Base-by-base conservation (phyloP, 2,329 filamentous ascomycete species). In the Aspergillus felis region DNA sequence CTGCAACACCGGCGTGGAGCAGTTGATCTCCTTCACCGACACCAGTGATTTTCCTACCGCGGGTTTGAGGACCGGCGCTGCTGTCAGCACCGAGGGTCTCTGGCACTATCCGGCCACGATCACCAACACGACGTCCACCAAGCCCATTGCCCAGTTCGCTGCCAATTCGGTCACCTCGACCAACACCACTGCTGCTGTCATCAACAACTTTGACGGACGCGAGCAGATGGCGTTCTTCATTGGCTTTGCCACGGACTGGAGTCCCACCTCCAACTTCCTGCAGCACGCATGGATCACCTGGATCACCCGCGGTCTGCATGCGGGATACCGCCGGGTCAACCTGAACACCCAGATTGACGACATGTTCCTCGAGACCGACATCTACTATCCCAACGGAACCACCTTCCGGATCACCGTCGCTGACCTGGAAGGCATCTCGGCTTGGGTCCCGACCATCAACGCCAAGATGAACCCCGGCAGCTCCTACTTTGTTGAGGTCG, bases 201-300 rank as follows among this genome's bases (percentile, higher is more conserved):
- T 87, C 67, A 86, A 86, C 67, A 79, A 80, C 57, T 81, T 84
- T 61, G 75, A 75, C 54, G 78, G 78, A 14, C 78, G 84, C 59
- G 77, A 86, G 71, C 83, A 87, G 70, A 84, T 87, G 82, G 84
- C 79, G 3, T 86, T 82, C 74, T 86, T 86, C 72, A 79, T 82
- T 54, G 72, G 75, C 17, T 85, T 82, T 61, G 80, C 80, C 50
- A 76, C 79, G 6, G 73, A 75, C 49, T 83, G 80, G 81, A 78
- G 79, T 58, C 63, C 78, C 14, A 80, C 83, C 2, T 84, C 81
- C 64, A 85, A 79, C 68, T 84, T 79, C 64, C 69, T 86, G 51
- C 84, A 86, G 70, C 84, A 87, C 70, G 77, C 84, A 10, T 86
- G 82, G 78, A 86, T 87, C 58, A 80, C 80, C 63, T 87, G 84